Percentiles rank a stretch among this genome's conserved stretches.
These are phyloP conservation scores for Penicillium bovifimosum DNA, from an alignment of 495 filamentous ascomycete genomes.

Conservation along the genomic window DNA sequence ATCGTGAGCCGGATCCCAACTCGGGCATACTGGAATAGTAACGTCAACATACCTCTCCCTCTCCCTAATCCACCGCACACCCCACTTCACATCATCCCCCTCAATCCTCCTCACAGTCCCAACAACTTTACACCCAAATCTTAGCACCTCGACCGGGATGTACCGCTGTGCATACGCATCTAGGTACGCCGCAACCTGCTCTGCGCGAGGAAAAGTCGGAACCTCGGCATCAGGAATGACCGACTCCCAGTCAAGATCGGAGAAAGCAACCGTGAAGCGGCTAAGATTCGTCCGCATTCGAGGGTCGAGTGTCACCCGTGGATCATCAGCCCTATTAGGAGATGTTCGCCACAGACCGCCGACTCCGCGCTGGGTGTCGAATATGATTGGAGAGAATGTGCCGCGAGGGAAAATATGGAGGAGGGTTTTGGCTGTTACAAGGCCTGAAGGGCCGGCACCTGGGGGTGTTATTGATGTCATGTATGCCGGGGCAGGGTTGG, in stretches of 20 bases:
- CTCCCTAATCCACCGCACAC: slow-evolving; percentile 39
- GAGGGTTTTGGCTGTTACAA: slow-evolving; percentile 77
- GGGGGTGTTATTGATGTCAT: neutral
- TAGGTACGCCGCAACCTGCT: slow-evolving; percentile 71
- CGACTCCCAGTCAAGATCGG: slow-evolving; percentile 66
- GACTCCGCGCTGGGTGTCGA: slow-evolving; percentile 58
- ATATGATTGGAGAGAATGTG: slow-evolving; percentile 62
- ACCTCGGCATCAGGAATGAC: slow-evolving; percentile 32
- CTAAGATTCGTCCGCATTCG: slow-evolving; percentile 76
- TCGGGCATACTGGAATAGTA: no score
- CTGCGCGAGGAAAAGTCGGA: slow-evolving; percentile 66
- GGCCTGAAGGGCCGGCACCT: slow-evolving; percentile 78
- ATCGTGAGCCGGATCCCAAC: slow-evolving; percentile 7
- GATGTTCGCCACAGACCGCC: slow-evolving; percentile 66
- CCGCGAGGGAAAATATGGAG: slow-evolving; percentile 52
- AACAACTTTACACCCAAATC: slow-evolving; percentile 50
- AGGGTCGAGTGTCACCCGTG: slow-evolving; percentile 48
- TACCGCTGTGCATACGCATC: slow-evolving; percentile 56
- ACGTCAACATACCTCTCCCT: slow-evolving; percentile 26
- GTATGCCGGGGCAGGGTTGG: no score
- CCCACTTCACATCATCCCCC: slow-evolving; percentile 42
- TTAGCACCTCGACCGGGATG: slow-evolving; percentile 43
- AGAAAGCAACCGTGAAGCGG: slow-evolving; percentile 71
- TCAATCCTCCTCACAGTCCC: slow-evolving; percentile 32
- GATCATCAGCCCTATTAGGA: neutral